Percentiles rank a stretch among this genome's conserved stretches.
These are phyloP conservation scores for Saccharomyces hybrid DNA, from an alignment of 1,139 yeast species.

Conservation along the genomic window DNA sequence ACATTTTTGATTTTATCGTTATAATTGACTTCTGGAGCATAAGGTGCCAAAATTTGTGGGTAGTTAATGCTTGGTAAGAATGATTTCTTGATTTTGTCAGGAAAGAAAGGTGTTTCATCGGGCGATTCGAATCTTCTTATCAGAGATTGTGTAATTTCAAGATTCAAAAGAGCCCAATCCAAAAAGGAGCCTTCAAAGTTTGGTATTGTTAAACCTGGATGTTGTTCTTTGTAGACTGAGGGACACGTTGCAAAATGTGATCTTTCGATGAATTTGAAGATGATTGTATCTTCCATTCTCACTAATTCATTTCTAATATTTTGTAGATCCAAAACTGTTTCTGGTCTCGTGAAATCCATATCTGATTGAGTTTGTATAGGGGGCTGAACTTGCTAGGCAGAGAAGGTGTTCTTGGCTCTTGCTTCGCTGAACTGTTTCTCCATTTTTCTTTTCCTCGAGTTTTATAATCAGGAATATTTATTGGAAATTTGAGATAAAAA, in stretches of 20 bases:
- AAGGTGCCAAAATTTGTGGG: constrained; percentile 69
- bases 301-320: constrained; percentile 81
- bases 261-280: constrained; percentile 85
- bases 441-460: too few relatives aligned
- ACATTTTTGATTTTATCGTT: constrained; percentile 58
- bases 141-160: constrained; percentile 75
- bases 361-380: not conserved
- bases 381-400: not conserved
- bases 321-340: constrained; percentile 67
- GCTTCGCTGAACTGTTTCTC: too few relatives aligned
- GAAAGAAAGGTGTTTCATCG: constrained; percentile 87
- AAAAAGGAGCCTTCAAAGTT: constrained; percentile 72
- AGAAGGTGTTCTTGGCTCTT: too few relatives aligned
- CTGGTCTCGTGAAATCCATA: constrained; percentile 85
- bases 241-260: constrained; percentile 78
- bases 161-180: constrained; percentile 74
- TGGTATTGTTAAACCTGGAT: constrained; percentile 46
- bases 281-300: constrained; percentile 93
- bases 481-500: too few relatives aligned
- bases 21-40: constrained; percentile 67
- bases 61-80: constrained; percentile 73
- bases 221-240: constrained; percentile 58
- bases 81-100: constrained; percentile 53
- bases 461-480: too few relatives aligned
- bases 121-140: constrained; percentile 90